Evolutionary conservation across 1,139 yeast species (phyloP), one percentile per base, ranked within the genome.

Genomic region (Saccharomyces pastorianus): DNA sequence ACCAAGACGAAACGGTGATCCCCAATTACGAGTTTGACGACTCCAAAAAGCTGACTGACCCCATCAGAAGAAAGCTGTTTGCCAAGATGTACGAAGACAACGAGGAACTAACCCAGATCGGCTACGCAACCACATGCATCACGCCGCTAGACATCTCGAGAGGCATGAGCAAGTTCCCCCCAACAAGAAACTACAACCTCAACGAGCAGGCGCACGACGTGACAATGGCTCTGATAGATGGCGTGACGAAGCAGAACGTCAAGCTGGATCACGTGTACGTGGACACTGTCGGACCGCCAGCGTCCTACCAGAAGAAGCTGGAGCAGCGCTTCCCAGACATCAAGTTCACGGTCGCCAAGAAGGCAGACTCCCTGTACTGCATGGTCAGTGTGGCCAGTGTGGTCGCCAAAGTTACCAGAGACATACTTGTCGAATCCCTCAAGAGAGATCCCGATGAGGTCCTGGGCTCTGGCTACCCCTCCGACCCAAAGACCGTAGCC

Each of bases 251-350:
- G 28, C 72, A 73, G 47, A 87, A 89, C 0, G 84, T 88, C 20
- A 80, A 82, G 48, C 69, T 93, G 2, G 76, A 74, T 25, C 88
- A 87, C 64, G 79, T 91, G 0, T 95, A 78, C 67, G 93, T 95
- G 6, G 99, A 95, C 67, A 95, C 99, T 0, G 99, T 95, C 34
- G 99, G 99, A 0, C 97, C 98, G 0, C 98, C 99, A 5, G 80
- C 72, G 0, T 75, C 85, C 46, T 95, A 95, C 67, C 96, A 88
- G 64, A 81, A 78, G 23, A 93, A 91, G 68, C 74, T 95, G 51
- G 79, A 81, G 57, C 70, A 71, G 29, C 71, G 80, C 52, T 95
- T 95, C 65, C 96, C 97, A 0, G 71, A 70, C 0, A 73, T 89
- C 38, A 80, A 79, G 55, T 79, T 95, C 48, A 85, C 90, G 0